Evolutionary conservation across 495 filamentous ascomycete species (phyloP).

Genomic region (Penicillium antarcticum): DNA sequence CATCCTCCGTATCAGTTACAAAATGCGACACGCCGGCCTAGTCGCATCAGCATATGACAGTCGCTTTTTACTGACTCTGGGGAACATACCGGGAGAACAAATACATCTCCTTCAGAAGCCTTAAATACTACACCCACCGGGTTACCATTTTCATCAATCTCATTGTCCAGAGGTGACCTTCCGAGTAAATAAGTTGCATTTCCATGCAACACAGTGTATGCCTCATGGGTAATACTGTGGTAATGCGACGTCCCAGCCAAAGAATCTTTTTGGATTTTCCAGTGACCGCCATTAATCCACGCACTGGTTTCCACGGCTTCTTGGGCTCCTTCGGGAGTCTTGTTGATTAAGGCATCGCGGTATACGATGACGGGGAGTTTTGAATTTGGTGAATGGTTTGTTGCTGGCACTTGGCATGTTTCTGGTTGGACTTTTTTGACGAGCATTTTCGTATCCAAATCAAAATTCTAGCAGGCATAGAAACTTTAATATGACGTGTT

Average conservation of each 20-base stretch:
- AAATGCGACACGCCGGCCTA: slow-evolving; percentile 6
- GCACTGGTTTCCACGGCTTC: not conserved
- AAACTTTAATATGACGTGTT: no score
- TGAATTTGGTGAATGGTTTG: not conserved
- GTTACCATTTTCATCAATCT: not conserved
- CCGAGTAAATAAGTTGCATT: slow-evolving; percentile 6
- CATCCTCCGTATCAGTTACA: slow-evolving; percentile 3
- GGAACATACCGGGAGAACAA: not conserved
- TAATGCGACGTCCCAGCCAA: slow-evolving; percentile 11
- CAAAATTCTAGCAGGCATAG: no score
- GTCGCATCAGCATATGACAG: not conserved
- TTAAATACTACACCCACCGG: not conserved
- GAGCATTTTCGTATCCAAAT: no score
- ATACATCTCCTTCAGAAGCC: not conserved
- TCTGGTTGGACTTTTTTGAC: no score
- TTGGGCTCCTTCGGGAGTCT: not conserved
- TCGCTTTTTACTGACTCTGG: not conserved
- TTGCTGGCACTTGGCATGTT: no score
- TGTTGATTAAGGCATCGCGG: not conserved
- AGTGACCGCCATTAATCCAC: slow-evolving; percentile 9
- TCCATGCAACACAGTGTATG: slow-evolving; percentile 5
- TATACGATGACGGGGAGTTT: not conserved
- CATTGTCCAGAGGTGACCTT: no score
- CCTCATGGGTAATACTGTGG: slow-evolving; percentile 7
- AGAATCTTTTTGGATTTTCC: slow-evolving; percentile 4